These are phyloP conservation scores for Symbiotaphrina buchneri DNA, from an alignment of 495 filamentous ascomycete species.

Conservation along the genomic window DNA sequence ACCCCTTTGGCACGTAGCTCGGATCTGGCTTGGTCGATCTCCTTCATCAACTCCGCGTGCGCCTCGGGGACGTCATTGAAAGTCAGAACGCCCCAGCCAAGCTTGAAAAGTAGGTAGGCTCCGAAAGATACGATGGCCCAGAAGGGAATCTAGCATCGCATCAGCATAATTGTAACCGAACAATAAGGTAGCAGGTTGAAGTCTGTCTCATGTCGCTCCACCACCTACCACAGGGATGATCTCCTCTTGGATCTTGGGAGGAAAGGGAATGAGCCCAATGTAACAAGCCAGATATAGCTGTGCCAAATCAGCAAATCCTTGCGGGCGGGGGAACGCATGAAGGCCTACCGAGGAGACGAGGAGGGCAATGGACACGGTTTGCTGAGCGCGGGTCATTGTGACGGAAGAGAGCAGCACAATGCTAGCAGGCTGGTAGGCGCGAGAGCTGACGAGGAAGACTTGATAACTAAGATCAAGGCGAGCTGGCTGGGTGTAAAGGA, in stretches of 20 bases:
- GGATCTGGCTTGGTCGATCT: constrained; percentile 46
- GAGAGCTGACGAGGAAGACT: background rate
- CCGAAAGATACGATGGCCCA: constrained; percentile 84
- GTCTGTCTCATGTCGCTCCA: background rate
- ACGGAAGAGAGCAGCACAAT: no score
- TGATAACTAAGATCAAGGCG: background rate
- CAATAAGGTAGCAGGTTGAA: constrained; percentile 1
- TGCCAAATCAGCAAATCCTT: background rate
- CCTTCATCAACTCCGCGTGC: constrained; percentile 68
- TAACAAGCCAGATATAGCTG: constrained; percentile 79
- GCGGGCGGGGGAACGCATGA: constrained; percentile 1
- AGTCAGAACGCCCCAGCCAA: constrained; percentile 78
- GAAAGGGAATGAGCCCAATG: constrained; percentile 68
- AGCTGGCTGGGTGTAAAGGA: no score
- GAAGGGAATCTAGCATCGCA: constrained; percentile 48
- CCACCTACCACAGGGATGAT: constrained; percentile 45
- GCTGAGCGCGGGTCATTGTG: constrained; percentile 78
- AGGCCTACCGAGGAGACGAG: constrained; percentile 61
- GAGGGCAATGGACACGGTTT: constrained; percentile 69
- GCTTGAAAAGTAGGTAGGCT: constrained; percentile 75
- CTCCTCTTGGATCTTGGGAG: constrained; percentile 43
- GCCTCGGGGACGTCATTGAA: constrained; percentile 93
- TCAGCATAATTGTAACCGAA: background rate
- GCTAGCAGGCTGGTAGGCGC: no score
- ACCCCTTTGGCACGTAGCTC: constrained; percentile 48